phyloP scores from a whole-genome alignment of 2,329 filamentous ascomycete species.

The Microcera coccophila region DNA sequence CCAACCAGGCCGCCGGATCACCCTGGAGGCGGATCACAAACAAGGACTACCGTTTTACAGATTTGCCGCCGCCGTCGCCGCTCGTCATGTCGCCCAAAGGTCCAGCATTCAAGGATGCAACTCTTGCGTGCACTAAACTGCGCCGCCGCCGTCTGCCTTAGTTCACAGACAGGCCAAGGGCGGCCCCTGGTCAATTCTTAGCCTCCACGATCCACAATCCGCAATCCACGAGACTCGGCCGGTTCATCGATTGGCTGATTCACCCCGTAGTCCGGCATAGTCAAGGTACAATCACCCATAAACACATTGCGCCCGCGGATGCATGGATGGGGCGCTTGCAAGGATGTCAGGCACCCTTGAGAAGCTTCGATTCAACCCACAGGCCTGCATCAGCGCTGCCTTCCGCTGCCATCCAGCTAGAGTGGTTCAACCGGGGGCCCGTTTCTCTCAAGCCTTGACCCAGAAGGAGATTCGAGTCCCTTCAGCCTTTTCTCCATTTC shows the following conservation, averaged over 20 bases:
- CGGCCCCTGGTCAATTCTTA: not conserved
- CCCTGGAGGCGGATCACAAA: not conserved
- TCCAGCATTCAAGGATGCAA: no score
- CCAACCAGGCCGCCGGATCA: not conserved
- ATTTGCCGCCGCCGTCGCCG: conserved; percentile 15
- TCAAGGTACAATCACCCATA: conserved; percentile 25
- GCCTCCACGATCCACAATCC: conserved; percentile 3
- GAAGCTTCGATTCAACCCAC: no score
- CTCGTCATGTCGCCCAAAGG: no score
- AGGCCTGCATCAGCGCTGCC: no score
- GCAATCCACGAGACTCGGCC: conserved; percentile 25
- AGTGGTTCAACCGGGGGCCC: not conserved
- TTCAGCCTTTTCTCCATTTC: conserved; percentile 1
- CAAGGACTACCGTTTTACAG: conserved; percentile 16
- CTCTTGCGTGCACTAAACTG: no score
- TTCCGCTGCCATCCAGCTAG: not conserved
- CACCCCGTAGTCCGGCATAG: conserved; percentile 20
- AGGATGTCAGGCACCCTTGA: no score
- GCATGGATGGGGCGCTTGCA: no score
- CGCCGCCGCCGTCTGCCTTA: no score
- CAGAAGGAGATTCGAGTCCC: not conserved
- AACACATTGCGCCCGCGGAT: conserved; percentile 7
- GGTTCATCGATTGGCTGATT: conserved; percentile 22
- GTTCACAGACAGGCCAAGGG: not conserved
- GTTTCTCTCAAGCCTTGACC: no score